A percentile compares a stretch with the other conserved stretches of the same genome.
phyloP scores from a whole-genome alignment of 495 filamentous ascomycete genomes.

The Penicillium longicatenatum region DNA sequence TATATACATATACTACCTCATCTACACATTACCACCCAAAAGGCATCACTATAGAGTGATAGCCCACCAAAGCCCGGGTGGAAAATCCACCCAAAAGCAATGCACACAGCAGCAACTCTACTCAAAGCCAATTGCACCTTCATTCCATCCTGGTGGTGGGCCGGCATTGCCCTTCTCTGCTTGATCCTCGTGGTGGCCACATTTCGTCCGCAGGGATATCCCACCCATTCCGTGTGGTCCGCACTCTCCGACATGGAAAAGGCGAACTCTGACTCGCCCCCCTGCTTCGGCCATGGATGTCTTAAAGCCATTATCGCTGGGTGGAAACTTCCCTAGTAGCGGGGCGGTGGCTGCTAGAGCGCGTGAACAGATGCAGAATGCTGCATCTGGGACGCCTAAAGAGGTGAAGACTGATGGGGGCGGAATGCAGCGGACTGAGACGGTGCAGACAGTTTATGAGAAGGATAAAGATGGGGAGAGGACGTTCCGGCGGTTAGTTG shows the following conservation, averaged over 20 bases:
- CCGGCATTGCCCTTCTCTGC: background rate
- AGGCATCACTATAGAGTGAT: background rate
- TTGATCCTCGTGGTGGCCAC: conserved; percentile 3
- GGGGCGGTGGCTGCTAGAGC: conserved; percentile 27
- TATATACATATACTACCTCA: too few relatives aligned
- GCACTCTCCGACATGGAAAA: conserved; percentile 24
- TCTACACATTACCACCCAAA: background rate
- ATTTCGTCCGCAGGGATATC: background rate
- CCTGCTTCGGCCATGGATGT: conserved; percentile 39
- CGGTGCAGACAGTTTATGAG: conserved; percentile 33
- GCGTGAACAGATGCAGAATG: conserved; percentile 18
- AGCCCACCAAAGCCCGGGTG: background rate
- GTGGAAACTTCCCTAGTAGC: conserved; percentile 33
- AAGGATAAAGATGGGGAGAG: conserved; percentile 34
- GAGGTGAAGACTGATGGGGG: background rate
- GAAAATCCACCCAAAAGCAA: background rate
- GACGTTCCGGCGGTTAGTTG: conserved; percentile 36
- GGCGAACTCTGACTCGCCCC: conserved; percentile 11
- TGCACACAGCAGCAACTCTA: background rate
- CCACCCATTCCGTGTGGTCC: background rate
- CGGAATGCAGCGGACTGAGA: conserved; percentile 29
- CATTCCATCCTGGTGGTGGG: background rate
- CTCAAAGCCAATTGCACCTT: background rate
- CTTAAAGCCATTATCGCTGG: conserved; percentile 37
- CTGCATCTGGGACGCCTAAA: conserved; percentile 1